Evolutionary conservation across 108 stramenopile species (phyloP).

Genomic region (Halocafeteria seosinensis): DNA sequence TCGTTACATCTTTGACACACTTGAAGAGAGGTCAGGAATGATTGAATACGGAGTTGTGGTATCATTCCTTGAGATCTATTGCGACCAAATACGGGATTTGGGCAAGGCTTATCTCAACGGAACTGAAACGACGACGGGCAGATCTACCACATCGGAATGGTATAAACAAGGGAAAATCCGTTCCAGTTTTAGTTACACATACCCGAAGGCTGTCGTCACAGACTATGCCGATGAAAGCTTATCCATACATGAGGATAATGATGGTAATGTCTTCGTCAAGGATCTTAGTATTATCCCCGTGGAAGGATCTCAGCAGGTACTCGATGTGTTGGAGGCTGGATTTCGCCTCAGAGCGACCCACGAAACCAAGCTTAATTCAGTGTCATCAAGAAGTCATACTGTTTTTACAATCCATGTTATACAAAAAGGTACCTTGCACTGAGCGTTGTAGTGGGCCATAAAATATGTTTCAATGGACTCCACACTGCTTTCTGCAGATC

Average conservation of each 20-base stretch:
- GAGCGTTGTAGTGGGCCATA: constrained; percentile 17
- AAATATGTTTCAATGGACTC: constrained; percentile 18
- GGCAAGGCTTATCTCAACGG: constrained; percentile 22
- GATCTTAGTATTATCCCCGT: constrained; percentile 34
- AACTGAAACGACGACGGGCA: background rate
- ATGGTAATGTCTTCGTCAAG: constrained; percentile 42
- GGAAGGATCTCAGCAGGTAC: constrained; percentile 20
- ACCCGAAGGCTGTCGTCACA: background rate
- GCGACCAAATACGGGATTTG: constrained; percentile 39
- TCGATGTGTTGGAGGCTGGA: constrained; percentile 28
- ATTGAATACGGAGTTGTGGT: constrained; percentile 10
- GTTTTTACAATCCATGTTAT: constrained; percentile 15
- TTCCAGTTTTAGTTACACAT: background rate
- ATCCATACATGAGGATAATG: constrained; percentile 39
- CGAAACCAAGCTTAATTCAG: constrained; percentile 36
- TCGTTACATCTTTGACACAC: constrained; percentile 24
- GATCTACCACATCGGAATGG: constrained; percentile 12
- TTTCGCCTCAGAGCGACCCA: constrained; percentile 37
- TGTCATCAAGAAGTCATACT: constrained; percentile 20
- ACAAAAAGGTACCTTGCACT: constrained; percentile 15
- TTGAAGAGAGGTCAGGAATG: constrained; percentile 4
- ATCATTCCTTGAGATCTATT: constrained; percentile 44
- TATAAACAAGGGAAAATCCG: background rate
- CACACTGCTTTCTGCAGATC: too few relatives aligned
- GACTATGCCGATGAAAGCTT: constrained; percentile 18